These are phyloP conservation scores for Zygosaccharomyces pseudorouxii DNA, from an alignment of 805 yeast species.

Conservation along the genomic window DNA sequence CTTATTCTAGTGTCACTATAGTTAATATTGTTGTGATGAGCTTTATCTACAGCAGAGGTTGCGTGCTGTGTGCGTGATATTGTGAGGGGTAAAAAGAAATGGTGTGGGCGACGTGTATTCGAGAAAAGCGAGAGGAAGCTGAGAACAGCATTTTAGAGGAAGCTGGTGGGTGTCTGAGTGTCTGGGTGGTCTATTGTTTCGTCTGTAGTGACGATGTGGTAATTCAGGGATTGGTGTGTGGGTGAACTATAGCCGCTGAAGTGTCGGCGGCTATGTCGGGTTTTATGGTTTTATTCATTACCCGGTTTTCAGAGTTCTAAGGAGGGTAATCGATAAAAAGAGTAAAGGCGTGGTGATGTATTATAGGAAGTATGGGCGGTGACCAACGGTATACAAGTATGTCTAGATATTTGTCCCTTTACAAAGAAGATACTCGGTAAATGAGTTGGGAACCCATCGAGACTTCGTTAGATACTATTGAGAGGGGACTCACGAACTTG, in stretches of 20 bases:
- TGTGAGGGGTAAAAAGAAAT: background rate
- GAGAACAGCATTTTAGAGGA: background rate
- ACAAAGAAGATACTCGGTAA: background rate
- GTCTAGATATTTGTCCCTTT: background rate
- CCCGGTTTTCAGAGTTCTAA: no score
- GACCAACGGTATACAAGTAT: no score
- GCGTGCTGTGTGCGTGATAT: background rate
- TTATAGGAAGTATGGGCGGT: background rate
- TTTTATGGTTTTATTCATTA: no score
- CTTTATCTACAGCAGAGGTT: background rate
- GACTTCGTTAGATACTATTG: conserved; percentile 7
- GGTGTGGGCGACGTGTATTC: background rate
- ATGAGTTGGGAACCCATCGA: conserved; percentile 9
- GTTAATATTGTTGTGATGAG: background rate
- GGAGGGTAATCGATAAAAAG: no score
- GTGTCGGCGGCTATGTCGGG: no score
- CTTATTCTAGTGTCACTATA: background rate
- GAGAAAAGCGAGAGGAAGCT: background rate
- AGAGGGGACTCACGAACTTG: conserved; percentile 10
- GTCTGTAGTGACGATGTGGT: no score
- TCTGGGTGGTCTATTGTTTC: background rate
- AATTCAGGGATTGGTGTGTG: background rate
- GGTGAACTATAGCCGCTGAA: background rate
- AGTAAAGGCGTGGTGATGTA: no score
- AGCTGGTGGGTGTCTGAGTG: background rate